Evolutionary conservation across 805 yeast genomes (phyloP), one percentile per base, ranked within the genome.

Genomic region (Spathaspora girioi): DNA sequence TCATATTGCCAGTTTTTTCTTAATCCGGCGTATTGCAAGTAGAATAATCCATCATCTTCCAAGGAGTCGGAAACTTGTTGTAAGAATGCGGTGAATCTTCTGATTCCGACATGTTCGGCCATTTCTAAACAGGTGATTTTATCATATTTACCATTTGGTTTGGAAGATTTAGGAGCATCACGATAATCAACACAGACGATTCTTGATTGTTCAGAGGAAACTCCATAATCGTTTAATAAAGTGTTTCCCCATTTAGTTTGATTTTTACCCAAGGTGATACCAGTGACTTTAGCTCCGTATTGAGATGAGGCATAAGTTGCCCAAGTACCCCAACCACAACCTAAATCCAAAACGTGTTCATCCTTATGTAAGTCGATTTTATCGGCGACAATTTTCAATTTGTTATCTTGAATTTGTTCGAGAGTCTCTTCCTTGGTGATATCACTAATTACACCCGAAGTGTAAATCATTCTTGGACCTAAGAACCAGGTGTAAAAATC

Each of bases 241-340:
- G 74, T 77, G 62, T 83, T 91, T 65, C 97, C 97, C 87, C 90
- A 90, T 61, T 84, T 80, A 59, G 97, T 90, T 76, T 90, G 97
- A 76, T 90, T 90, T 66, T 79, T 84, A 66, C 97, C 97, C 56
- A 90, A 78, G 43, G 97, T 90, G 61, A 90, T 75, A 74, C 97
- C 97, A 50, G 97, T 90, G 53, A 87, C 96, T 49, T 80, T 70
- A 45, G 97, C 96, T 53, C 92, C 96, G 62, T 86, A 85, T 65
- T 86, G 83, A 55, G 84, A 80, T 2, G 96, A 87, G 29, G 94
- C 91, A 69, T 77, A 89, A 29, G 93, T 78, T 45, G 96, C 90
- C 65, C 92, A 78, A 48, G 97, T 87, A 66, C 97, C 97, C 97
- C 97, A 90, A 60, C 97, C 97, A 71, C 97, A 90, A 56, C 97